Evolutionary conservation across 208 protist genomes (phyloP), one percentile per base, ranked within the genome.

Genomic region (Angomonas deanei): DNA sequence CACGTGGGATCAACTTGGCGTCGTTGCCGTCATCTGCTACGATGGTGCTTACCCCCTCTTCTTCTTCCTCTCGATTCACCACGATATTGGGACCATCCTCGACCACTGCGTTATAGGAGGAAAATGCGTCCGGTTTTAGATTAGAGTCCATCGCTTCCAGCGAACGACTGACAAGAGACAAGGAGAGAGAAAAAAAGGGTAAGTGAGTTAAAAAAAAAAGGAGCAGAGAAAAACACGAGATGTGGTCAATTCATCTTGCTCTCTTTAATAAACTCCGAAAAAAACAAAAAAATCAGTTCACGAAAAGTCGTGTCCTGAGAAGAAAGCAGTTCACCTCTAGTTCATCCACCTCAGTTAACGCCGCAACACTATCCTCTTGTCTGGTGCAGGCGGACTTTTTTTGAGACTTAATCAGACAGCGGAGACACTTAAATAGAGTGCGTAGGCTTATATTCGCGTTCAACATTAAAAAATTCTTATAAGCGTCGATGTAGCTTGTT

Each of bases 1-100:
- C 78, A 3, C 50, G 39, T 0, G 82, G 75, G 39, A 88, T 74
- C 3, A 83, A 38, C 28, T n/a, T 55, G 27, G 34, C 10, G 4
- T 19, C 21, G 17, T 6, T 8, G 17, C 17, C 8, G 6, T 1
- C 27, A 15, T 32, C 31, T 32, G 39, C 47, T 17, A 42, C 15
- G 17, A 24, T 17, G 28, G 68, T 61, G 1, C 21, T n/a, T 2
- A 21, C 56, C 13, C 50, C 0, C 3, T 63, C 28, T 3, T 54
- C 60, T 4, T 32, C 10, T 26, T 59, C 54, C 30, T 33, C 54
- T 3, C 8, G 8, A 50, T 10, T 10, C 17, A 50, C 42, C 4
- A n/a, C 36, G 36, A 42, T 42, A 15, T 42, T 15, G 42, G 15
- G 17, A 23, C 17, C 42, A 26, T 50, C 23, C 42, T 50, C 42